A percentile compares a stretch with the other conserved stretches of the same genome.
Evolutionary conservation across 148 eudicot species (phyloP).

Genomic region (Rhododendron williamsianum): DNA sequence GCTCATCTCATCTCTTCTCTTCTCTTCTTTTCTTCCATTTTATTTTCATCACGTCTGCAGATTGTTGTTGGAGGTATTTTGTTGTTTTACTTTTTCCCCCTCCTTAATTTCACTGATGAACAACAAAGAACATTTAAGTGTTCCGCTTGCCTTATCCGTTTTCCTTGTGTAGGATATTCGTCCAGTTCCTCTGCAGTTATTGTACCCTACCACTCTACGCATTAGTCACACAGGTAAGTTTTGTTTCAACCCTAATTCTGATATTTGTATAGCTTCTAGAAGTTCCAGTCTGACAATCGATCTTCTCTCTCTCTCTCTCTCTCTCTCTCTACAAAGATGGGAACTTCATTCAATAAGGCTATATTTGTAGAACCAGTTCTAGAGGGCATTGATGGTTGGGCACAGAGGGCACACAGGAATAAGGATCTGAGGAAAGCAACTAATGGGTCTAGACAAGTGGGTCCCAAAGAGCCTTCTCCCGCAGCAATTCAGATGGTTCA

Average conservation of each 20-base stretch:
- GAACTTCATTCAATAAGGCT: conserved; percentile 26
- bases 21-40: neutral
- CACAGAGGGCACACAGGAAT: conserved; percentile 20
- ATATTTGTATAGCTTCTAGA: neutral
- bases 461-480: neutral
- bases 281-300: neutral
- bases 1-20: too few relatives aligned
- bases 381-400: conserved; percentile 22
- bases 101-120: neutral
- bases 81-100: neutral
- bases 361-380: conserved; percentile 22
- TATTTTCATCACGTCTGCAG: neutral
- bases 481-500: neutral
- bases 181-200: neutral
- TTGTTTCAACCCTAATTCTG: neutral
- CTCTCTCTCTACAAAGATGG: conserved; percentile 19
- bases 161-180: neutral
- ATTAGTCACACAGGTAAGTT: neutral
- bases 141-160: neutral
- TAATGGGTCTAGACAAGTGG: neutral
- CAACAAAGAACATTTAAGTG: neutral
- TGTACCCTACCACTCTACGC: conserved; percentile 3
- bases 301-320: neutral
- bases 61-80: neutral
- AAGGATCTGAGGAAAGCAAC: neutral